phyloP scores from a whole-genome alignment of 116 monocot genomes.

The Thalassia testudinum region DNA sequence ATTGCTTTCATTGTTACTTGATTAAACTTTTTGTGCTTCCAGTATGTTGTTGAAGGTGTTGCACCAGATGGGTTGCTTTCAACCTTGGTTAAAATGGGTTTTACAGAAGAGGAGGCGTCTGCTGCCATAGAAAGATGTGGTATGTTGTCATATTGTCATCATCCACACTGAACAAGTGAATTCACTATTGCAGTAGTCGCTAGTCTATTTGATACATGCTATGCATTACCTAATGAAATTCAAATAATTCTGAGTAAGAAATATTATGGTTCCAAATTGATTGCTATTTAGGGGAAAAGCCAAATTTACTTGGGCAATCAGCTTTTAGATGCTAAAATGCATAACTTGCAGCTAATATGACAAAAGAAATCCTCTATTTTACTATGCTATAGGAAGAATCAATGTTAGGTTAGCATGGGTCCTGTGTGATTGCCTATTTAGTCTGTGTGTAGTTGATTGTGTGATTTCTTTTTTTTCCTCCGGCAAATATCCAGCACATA shows the following conservation, averaged over 20 bases:
- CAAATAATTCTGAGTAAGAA: not conserved
- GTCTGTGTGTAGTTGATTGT: too few relatives aligned
- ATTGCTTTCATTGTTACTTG: too few relatives aligned
- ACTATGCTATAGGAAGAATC: too few relatives aligned
- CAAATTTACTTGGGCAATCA: too few relatives aligned
- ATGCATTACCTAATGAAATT: not conserved
- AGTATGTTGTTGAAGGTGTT: not conserved
- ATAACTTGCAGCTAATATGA: too few relatives aligned
- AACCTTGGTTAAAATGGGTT: slow-evolving; percentile 40
- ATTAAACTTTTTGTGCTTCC: not conserved
- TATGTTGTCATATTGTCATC: slow-evolving; percentile 4
- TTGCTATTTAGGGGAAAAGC: not conserved
- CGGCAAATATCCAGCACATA: too few relatives aligned
- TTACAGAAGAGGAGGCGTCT: slow-evolving; percentile 17
- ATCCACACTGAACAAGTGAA: not conserved
- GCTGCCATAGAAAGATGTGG: slow-evolving; percentile 56
- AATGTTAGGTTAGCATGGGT: too few relatives aligned
- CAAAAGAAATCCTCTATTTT: too few relatives aligned
- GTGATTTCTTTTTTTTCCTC: too few relatives aligned
- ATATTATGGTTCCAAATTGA: not conserved
- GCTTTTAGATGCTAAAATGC: too few relatives aligned
- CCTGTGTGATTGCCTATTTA: too few relatives aligned
- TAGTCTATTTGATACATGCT: not conserved
- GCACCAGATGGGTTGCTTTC: slow-evolving; percentile 15
- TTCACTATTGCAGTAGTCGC: too few relatives aligned